phyloP scores from a whole-genome alignment of 495 filamentous ascomycete genomes.

The Hypoxylon perforatum region DNA sequence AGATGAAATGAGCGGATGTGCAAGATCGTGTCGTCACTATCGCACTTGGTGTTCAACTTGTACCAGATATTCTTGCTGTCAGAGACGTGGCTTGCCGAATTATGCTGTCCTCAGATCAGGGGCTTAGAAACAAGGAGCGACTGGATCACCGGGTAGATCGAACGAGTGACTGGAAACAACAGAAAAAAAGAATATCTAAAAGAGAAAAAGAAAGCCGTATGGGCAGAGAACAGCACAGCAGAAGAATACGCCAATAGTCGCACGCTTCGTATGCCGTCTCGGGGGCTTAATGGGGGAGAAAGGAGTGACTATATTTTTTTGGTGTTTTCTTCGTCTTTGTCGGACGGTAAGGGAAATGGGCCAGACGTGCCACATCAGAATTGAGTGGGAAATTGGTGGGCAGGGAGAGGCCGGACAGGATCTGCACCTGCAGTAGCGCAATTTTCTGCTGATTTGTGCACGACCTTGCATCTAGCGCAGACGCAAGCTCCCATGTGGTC shows the following conservation, averaged over 20 bases:
- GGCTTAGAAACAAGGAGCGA: slow-evolving; percentile 34
- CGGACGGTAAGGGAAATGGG: slow-evolving; percentile 26
- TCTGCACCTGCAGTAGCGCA: slow-evolving; percentile 40
- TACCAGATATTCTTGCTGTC: slow-evolving; percentile 36
- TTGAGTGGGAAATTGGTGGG: slow-evolving; percentile 12
- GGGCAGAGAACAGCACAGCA: slow-evolving; percentile 24
- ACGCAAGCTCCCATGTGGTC: slow-evolving; percentile 20
- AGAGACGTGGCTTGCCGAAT: slow-evolving; percentile 43
- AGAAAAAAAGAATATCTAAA: slow-evolving; percentile 5
- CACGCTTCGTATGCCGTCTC: slow-evolving; percentile 13
- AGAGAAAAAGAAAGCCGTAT: slow-evolving; percentile 22
- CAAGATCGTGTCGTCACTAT: slow-evolving; percentile 36
- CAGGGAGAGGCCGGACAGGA: too few relatives aligned
- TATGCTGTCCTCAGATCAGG: slow-evolving; percentile 48
- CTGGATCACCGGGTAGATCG: slow-evolving; percentile 33
- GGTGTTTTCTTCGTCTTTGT: slow-evolving; percentile 34
- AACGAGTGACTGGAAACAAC: slow-evolving; percentile 44
- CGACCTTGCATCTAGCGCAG: neutral
- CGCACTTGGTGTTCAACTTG: slow-evolving; percentile 32
- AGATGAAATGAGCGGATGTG: slow-evolving; percentile 34
- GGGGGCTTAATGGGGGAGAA: slow-evolving; percentile 14
- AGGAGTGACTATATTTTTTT: slow-evolving; percentile 41
- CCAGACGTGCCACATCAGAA: slow-evolving; percentile 23
- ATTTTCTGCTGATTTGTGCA: slow-evolving; percentile 20
- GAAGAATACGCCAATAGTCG: slow-evolving; percentile 18